Percentiles rank a stretch among this genome's conserved stretches.
Evolutionary conservation across 2,329 filamentous ascomycete species (phyloP).

Genomic region (Annulohypoxylon truncatum): DNA sequence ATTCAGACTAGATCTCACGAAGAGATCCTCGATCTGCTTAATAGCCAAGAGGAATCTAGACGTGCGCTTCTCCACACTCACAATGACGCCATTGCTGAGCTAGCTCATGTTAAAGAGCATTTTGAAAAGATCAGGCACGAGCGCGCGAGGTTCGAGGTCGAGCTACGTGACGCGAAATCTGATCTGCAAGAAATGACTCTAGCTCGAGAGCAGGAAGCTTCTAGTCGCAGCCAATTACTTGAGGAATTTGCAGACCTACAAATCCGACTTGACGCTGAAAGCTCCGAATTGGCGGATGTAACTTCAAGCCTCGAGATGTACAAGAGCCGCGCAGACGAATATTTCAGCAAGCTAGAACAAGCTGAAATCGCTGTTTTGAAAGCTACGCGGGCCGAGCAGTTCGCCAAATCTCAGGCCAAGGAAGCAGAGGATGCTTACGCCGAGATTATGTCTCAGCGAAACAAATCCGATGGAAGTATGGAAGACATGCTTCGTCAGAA

Average conservation of each 20-base stretch:
- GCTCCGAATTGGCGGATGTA: slow-evolving; percentile 85
- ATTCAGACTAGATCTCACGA: slow-evolving; percentile 94
- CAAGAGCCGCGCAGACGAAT: slow-evolving; percentile 92
- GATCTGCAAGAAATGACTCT: slow-evolving; percentile 84
- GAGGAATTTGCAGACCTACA: slow-evolving; percentile 95
- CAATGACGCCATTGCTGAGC: slow-evolving; percentile 84
- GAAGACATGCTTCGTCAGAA: slow-evolving; percentile 92
- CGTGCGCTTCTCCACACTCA: slow-evolving; percentile 84
- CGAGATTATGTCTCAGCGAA: slow-evolving; percentile 89
- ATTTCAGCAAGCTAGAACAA: slow-evolving; percentile 96
- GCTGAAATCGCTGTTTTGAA: slow-evolving; percentile 96
- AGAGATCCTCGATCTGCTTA: slow-evolving; percentile 91
- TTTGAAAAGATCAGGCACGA: slow-evolving; percentile 89
- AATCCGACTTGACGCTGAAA: slow-evolving; percentile 89
- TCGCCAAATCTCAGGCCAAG: slow-evolving; percentile 87
- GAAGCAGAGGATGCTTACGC: slow-evolving; percentile 94
- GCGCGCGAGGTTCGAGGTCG: slow-evolving; percentile 82
- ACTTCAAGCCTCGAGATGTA: slow-evolving; percentile 87
- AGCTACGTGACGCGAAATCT: slow-evolving; percentile 84
- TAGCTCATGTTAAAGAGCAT: slow-evolving; percentile 86
- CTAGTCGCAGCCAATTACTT: slow-evolving; percentile 87
- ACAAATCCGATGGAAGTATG: slow-evolving; percentile 86
- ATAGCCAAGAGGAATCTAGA: slow-evolving; percentile 90
- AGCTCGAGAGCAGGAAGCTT: slow-evolving; percentile 85
- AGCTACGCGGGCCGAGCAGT: slow-evolving; percentile 90